Percentiles rank a stretch among this genome's conserved stretches.
Conservation (phyloP, 495 filamentous ascomycete genomes). For the Gamarada debralockiae region DNA sequence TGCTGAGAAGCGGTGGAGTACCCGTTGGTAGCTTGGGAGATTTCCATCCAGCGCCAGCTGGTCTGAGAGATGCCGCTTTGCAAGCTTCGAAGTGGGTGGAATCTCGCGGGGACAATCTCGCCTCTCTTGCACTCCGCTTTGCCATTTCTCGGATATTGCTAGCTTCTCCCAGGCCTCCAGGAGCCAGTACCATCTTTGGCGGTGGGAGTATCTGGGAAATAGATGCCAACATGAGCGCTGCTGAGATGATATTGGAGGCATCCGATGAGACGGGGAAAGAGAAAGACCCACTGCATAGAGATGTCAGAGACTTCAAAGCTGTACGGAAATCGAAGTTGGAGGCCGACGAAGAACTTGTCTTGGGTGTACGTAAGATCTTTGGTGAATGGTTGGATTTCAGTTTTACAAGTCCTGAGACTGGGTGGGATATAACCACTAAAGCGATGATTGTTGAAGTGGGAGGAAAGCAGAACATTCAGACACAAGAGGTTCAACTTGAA, state of each 20-base stretch:
- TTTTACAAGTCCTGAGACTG: slow-evolving; percentile 4
- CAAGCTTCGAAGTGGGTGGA: slow-evolving; percentile 35
- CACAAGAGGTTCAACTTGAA: not conserved
- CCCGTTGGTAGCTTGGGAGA: slow-evolving; percentile 69
- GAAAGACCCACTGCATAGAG: not conserved
- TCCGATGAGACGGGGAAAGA: not conserved
- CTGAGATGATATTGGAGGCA: slow-evolving; percentile 3
- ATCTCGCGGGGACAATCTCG: slow-evolving; percentile 41
- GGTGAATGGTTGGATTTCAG: slow-evolving; percentile 6
- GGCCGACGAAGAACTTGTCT: slow-evolving; percentile 7
- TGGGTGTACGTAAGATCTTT: not conserved
- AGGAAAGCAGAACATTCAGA: not conserved
- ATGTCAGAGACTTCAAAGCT: slow-evolving; percentile 3
- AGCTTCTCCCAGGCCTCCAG: not conserved
- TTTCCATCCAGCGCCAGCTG: slow-evolving; percentile 80
- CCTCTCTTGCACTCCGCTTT: slow-evolving; percentile 6
- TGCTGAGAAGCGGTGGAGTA: slow-evolving; percentile 71
- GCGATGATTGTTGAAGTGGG: not conserved
- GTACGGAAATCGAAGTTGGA: not conserved
- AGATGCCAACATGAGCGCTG: not conserved
- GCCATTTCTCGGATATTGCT: not conserved
- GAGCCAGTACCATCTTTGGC: slow-evolving; percentile 6
- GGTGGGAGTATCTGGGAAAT: slow-evolving; percentile 9
- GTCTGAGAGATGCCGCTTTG: slow-evolving; percentile 53
- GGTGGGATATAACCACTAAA: slow-evolving; percentile 4